Evolutionary conservation across 2,329 filamentous ascomycete species (phyloP), one percentile per base, ranked within the genome.

Genomic region (Fusarium odoratissimum): DNA sequence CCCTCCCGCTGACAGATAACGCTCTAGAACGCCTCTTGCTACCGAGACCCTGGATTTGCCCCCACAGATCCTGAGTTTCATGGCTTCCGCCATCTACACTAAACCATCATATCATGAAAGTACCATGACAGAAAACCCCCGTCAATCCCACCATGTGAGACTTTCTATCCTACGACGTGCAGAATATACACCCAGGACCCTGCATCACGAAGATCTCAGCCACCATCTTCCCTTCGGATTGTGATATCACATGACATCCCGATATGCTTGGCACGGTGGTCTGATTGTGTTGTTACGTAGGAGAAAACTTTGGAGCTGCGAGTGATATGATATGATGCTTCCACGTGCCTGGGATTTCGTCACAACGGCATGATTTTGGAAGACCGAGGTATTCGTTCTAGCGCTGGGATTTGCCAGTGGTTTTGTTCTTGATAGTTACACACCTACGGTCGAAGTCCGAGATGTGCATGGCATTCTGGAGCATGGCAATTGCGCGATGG

Each of bases 301-400:
- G 42, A 48, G 42, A 33, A 30, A 40, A 30, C 14, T 30, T 17
- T 19, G 12, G n/a, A 16, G 2, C 33, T 21, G 11, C 28, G 45
- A 62, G 45, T 30, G 23, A 46, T 41, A 69, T 69, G 66, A 69
- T 69, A 69, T 69, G 66, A 69, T 69, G 17, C 16, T 11, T 38
- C 23, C 62, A 69, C 49, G 59, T 69, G 58, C 51, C 31, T 64
- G 35, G 42, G 12, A 6, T 42, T 52, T 56, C 33, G 44, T 48
- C 51, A 69, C 17, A 51, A 51, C 25, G 30, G 33, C 16, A 23
- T 17, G 25, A n/a, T 25, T 44, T 21, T 7, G 31, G 12, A 11
- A 13, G 28, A 10, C 48, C 56, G 48, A 42, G 48, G 55, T 46
- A n/a, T 21, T 38, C 8, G 4, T 56, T 25, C 28, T 17, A 51